Base-by-base conservation (phyloP, 1,284 basidiomycete species). In the Ustilago lituana region DNA sequence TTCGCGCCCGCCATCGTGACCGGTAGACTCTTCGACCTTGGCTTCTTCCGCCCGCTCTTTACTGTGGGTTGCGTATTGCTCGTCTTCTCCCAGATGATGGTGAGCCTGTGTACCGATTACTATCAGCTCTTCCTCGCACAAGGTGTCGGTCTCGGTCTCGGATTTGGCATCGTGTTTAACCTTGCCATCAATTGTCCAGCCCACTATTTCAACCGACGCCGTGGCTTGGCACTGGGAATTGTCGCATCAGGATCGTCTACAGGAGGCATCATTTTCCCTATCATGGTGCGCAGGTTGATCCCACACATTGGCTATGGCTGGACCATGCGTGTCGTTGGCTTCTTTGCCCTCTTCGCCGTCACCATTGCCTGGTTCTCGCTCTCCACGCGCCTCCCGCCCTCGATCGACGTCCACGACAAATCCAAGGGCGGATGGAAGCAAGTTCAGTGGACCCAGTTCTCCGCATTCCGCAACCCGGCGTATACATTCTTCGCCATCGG, bases 91-190 rank as follows among this genome's bases (percentile, higher is more conserved):
- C 56, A 67, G 43, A 76, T 79, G 68, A 73, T 79, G 75, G 45
- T 70, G 24, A 77, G 76, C 36, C 51, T 79, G 2, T 71, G 56
- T 15, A 70, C 46, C n/a, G 51, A 63, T 20, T 77, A 73, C 44
- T 79, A 67, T 36, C 75, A 77, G 51, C 49, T 77, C 48, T 69
- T 79, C 41, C 65, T 79, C 17, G 53, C 73, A 0, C 73, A 79
- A 33, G 77, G 77, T 3, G 43, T 79, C 29, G 73, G 75, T 2
- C 31, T 76, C 11, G 76, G 76, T 10, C 60, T 76, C 6, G 73
- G 74, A 1, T 64, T 73, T n/a, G 74, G 76, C 5, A 26, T 69
- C 35, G 53, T 74, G 2, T 73, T 67, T 44, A 61, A 57, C 40
- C 38, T 70, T 4, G 55, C 53, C 26, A 61, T 75, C 55, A 52